Evolutionary conservation across 1,284 basidiomycete genomes (phyloP), one percentile per base, ranked within the genome.

Genomic region (Sanghuangporus sanghuang): DNA sequence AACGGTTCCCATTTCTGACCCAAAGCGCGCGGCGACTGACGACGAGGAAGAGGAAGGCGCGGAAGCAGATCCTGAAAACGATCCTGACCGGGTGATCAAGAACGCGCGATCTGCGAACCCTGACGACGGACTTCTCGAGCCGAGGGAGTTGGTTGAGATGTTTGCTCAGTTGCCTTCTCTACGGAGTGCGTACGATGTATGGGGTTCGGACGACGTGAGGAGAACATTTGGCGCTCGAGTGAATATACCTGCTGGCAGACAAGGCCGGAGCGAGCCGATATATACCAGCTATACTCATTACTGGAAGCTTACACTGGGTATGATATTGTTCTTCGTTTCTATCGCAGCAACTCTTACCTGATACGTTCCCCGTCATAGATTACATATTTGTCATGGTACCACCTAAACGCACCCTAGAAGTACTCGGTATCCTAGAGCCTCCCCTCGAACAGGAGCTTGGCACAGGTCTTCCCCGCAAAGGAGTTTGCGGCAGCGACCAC

Each of bases 401-500:
- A 9, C 70, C 75, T 23, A 46, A 69, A 73, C 62, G 71, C 70
- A 59, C 69, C 64, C n/a, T 78, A 81, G 2, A 71, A 23, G 79
- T 96, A 4, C 76, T 78, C 3, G 81, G 85, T 21, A 76, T 95
- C 12, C 82, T 94, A 18, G 75, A 82, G 40, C 88, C 92, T 8
- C 89, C 88, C 65, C 72, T 70, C 18, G 81, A 81, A n/a, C 77
- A 83, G 59, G 82, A 87, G 57, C 79, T 97, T 8, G 81, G 80
- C 6, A 81, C 81, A 8, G 95, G 95, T 7, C 75, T 98, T 50
- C 95, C 95, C n/a, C 81, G 85, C 69, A 85, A 84, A 67, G 86
- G 85, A 16, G 80, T 95, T 32, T 91, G 89, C 68, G 92, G 91
- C 9, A 94, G 92, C 69, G 95, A 98, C 74, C 95, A 98, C 72